Evolutionary conservation across 148 eudicot species (phyloP).

Genomic region (Chenopodium suecicum): DNA sequence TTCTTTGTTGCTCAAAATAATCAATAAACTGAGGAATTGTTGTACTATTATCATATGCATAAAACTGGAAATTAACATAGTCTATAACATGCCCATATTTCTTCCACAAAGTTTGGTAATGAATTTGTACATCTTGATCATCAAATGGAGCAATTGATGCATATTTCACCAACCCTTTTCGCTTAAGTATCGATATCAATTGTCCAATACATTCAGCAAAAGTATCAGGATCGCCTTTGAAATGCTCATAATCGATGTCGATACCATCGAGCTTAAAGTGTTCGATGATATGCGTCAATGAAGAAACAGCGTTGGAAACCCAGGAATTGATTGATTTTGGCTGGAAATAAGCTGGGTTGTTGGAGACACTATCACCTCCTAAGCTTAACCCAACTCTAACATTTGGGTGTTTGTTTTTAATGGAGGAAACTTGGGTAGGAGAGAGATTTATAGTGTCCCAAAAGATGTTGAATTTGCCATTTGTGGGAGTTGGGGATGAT

Average conservation of each 20-base stretch:
- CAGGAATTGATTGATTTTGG: conserved; percentile 40
- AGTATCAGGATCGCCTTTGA: conserved; percentile 31
- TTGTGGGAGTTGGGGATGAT: conserved; percentile 44
- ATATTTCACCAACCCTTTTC: conserved; percentile 30
- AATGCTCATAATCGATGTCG: conserved; percentile 55
- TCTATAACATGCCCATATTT: conserved; percentile 40
- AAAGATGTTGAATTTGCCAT: conserved; percentile 50
- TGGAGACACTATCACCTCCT: conserved; percentile 41
- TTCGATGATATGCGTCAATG: conserved; percentile 34
- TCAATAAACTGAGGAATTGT: conserved; percentile 32
- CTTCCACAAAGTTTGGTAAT: conserved; percentile 41
- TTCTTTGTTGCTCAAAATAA: conserved; percentile 37
- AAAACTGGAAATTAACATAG: conserved; percentile 51
- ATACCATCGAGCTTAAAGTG: conserved; percentile 38
- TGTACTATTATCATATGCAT: conserved; percentile 47
- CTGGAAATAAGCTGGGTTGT: conserved; percentile 34
- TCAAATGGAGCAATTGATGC: conserved; percentile 52
- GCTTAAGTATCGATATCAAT: conserved; percentile 41
- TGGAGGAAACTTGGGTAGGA: conserved; percentile 32
- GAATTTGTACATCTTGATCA: conserved; percentile 34
- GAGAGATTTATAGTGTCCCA: conserved; percentile 47
- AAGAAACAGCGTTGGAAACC: conserved; percentile 47
- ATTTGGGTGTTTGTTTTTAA: conserved; percentile 36
- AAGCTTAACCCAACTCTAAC: conserved; percentile 45
- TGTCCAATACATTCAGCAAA: conserved; percentile 48